Conservation (phyloP, 192 early-diverging fungal genomes). For the Rhizophagus clarus region DNA sequence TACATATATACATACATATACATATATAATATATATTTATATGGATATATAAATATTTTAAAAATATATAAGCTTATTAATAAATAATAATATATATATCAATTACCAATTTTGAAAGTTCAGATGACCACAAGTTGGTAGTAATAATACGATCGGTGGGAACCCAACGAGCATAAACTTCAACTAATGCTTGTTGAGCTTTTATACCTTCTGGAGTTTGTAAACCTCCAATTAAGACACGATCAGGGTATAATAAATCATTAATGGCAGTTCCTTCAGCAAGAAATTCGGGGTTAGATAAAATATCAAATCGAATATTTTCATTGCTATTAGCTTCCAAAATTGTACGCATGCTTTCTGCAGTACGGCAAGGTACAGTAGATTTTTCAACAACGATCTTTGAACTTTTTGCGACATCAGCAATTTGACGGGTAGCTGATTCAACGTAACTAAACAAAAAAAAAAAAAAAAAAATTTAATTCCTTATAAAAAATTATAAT, state of each 20-base stretch:
- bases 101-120: constrained; percentile 86
- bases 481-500: background rate
- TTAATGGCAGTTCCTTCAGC: constrained; percentile 89
- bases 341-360: constrained; percentile 80
- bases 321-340: constrained; percentile 74
- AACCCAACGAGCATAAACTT: constrained; percentile 88
- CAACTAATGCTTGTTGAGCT: constrained; percentile 76
- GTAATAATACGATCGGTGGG: constrained; percentile 83
- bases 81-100: no score
- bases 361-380: constrained; percentile 92
- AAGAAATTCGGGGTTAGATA: constrained; percentile 95
- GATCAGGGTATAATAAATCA: constrained; percentile 85
- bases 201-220: constrained; percentile 67
- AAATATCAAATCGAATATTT: constrained; percentile 77
- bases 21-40: no score
- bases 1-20: background rate
- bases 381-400: constrained; percentile 96
- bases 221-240: constrained; percentile 85
- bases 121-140: constrained; percentile 92
- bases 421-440: constrained; percentile 80
- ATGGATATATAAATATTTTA: no score
- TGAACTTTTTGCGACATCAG: constrained; percentile 70
- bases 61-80: no score
- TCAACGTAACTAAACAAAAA: constrained; percentile 68
- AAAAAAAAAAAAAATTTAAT: constrained; percentile 24